A percentile compares a stretch with the other conserved stretches of the same genome.
These are phyloP conservation scores for Haplographium delicatum DNA, from an alignment of 495 filamentous ascomycete species.

Conservation along the genomic window DNA sequence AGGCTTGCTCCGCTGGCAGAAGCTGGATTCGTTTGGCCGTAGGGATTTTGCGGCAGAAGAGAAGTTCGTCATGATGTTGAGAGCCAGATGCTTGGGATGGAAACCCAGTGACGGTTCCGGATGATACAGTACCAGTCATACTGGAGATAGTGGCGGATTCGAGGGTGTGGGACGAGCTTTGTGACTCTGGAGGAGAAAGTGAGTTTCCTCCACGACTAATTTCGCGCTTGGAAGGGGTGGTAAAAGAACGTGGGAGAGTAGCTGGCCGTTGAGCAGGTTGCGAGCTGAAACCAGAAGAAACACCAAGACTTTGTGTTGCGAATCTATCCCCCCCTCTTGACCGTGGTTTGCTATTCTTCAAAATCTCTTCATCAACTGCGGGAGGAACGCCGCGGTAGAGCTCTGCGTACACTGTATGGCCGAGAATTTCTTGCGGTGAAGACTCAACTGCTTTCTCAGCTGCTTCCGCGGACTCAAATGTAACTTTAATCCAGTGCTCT, in stretches of 20 bases:
- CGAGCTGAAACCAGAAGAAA: background rate
- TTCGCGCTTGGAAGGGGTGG: conserved; percentile 19
- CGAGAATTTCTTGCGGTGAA: conserved; percentile 72
- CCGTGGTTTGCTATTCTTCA: conserved; percentile 18
- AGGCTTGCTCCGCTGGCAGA: conserved; percentile 55
- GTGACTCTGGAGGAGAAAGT: conserved; percentile 34
- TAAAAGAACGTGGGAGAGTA: conserved; percentile 21
- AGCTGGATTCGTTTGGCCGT: conserved; percentile 44
- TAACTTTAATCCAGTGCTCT: conserved; percentile 87
- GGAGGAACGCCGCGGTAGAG: conserved; percentile 68
- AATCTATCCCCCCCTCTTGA: background rate
- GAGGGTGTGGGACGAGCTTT: conserved; percentile 41
- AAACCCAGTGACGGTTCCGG: conserved; percentile 49
- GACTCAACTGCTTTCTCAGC: conserved; percentile 70
- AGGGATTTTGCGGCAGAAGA: conserved; percentile 38
- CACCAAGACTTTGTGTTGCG: conserved; percentile 3
- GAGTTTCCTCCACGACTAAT: conserved; percentile 7
- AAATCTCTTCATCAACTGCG: conserved; percentile 56
- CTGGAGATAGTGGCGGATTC: conserved; percentile 41
- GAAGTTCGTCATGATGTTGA: conserved; percentile 13
- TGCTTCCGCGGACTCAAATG: conserved; percentile 75
- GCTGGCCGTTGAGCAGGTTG: conserved; percentile 15
- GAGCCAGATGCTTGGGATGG: conserved; percentile 11
- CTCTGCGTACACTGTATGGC: conserved; percentile 73
- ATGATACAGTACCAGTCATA: conserved; percentile 41